Evolutionary conservation across 768 basidiomycete species (phyloP).

Genomic region (Pisolithus marmoratus): DNA sequence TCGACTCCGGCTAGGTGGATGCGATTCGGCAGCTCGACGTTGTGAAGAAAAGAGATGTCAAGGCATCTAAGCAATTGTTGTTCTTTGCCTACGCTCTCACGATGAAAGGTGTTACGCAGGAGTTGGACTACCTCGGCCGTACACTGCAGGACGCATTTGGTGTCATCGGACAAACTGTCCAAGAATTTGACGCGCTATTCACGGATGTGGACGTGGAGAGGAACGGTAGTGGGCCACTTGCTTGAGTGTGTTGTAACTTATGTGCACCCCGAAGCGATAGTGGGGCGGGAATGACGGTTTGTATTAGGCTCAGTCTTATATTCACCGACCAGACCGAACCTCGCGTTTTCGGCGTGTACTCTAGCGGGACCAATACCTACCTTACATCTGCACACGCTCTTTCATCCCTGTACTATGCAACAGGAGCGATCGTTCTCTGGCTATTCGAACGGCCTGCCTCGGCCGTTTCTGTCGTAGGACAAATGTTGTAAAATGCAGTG

Average conservation of each 20-base stretch:
- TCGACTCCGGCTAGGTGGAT: conserved; percentile 50
- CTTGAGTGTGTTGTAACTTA: conserved; percentile 10
- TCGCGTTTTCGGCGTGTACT: background rate
- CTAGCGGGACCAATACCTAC: background rate
- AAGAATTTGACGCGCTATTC: conserved; percentile 83
- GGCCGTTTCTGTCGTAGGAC: too few relatives aligned
- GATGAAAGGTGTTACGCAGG: conserved; percentile 90
- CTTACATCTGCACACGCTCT: background rate
- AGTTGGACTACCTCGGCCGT: conserved; percentile 76
- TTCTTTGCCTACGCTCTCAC: conserved; percentile 93
- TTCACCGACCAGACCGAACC: background rate
- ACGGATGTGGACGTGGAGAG: conserved; percentile 9
- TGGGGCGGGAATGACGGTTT: background rate
- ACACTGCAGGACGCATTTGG: conserved; percentile 89
- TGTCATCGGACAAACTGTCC: conserved; percentile 76
- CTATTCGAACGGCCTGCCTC: too few relatives aligned
- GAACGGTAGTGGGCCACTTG: background rate
- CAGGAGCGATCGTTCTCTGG: too few relatives aligned
- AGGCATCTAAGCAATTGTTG: conserved; percentile 78
- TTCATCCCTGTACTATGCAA: too few relatives aligned
- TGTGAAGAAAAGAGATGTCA: conserved; percentile 76
- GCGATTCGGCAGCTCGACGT: conserved; percentile 83
- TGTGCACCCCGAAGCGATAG: background rate
- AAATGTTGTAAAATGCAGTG: too few relatives aligned
- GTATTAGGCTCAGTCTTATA: background rate